Percentiles rank a stretch among this genome's conserved stretches.
Evolutionary conservation across 2,329 filamentous ascomycete genomes (phyloP).

Genomic region (Pseudogymnoascus sp.): DNA sequence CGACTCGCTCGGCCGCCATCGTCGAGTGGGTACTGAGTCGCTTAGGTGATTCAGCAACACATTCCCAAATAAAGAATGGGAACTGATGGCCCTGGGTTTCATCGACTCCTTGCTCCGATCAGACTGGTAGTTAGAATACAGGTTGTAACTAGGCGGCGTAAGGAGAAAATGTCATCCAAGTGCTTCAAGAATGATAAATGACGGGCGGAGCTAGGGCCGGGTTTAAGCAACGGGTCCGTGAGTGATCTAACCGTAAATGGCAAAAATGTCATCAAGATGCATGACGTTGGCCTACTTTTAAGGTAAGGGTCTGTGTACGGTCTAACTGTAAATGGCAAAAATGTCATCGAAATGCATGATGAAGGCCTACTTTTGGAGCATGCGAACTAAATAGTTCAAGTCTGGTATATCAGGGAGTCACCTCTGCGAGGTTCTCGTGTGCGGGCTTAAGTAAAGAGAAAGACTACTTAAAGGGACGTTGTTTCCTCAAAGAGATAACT

Average conservation of each 20-base stretch:
- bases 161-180: background rate
- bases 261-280: background rate
- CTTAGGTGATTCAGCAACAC: background rate
- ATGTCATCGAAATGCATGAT: no score
- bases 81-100: background rate
- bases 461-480: background rate
- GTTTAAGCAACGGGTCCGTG: background rate
- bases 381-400: background rate
- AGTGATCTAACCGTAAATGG: background rate
- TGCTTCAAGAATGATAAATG: background rate
- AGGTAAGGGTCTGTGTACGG: background rate
- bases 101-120: background rate
- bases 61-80: background rate
- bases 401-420: no score
- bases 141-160: background rate
- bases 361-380: no score
- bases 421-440: background rate
- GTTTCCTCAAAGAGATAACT: background rate
- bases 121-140: background rate
- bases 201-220: background rate
- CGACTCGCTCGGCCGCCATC: background rate
- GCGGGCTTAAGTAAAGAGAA: background rate
- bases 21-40: background rate
- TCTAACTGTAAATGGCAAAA: background rate
- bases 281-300: background rate